These are phyloP conservation scores for Hortiboletus rubellus DNA, from an alignment of 1,284 basidiomycete genomes.

Conservation along the genomic window DNA sequence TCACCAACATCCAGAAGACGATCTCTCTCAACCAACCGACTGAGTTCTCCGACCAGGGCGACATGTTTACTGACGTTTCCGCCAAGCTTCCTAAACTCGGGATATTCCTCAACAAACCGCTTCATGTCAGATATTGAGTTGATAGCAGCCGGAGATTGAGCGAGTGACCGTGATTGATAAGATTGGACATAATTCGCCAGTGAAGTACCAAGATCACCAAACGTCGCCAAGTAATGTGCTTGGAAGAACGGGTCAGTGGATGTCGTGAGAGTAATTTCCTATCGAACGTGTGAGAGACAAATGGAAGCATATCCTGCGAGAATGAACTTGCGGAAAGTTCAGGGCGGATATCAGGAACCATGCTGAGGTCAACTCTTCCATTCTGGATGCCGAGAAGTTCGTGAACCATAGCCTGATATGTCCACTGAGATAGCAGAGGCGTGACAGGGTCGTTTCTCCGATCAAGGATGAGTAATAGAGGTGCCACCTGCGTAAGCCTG, in stretches of 20 bases:
- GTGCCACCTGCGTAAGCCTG: slow-evolving; percentile 71
- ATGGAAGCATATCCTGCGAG: slow-evolving; percentile 5
- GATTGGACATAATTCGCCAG: slow-evolving; percentile 94
- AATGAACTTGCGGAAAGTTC: slow-evolving; percentile 73
- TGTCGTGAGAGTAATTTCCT: slow-evolving; percentile 95
- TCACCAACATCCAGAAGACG: slow-evolving; percentile 90
- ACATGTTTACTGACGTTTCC: slow-evolving; percentile 99
- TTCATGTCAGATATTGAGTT: slow-evolving; percentile 99
- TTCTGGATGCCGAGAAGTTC: slow-evolving; percentile 94
- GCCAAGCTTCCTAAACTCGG: slow-evolving; percentile 94
- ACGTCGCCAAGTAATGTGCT: slow-evolving; percentile 89
- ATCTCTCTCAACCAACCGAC: slow-evolving; percentile 83
- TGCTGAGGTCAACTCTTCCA: slow-evolving; percentile 83
- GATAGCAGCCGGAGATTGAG: slow-evolving; percentile 78
- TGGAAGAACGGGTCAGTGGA: slow-evolving; percentile 96
- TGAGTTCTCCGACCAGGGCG: slow-evolving; percentile 93
- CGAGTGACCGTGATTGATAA: slow-evolving; percentile 85
- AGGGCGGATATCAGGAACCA: slow-evolving; percentile 84
- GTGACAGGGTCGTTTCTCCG: slow-evolving; percentile 97
- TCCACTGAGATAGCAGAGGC: slow-evolving; percentile 98
- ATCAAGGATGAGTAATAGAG: slow-evolving; percentile 80
- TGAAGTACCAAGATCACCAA: slow-evolving; percentile 94
- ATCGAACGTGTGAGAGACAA: slow-evolving; percentile 15
- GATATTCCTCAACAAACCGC: slow-evolving; percentile 97
- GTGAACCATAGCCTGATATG: slow-evolving; percentile 99